A percentile compares a stretch with the other conserved stretches of the same genome.
These are phyloP conservation scores for Amniculicola lignicola DNA, from an alignment of 495 filamentous ascomycete genomes.

Conservation along the genomic window DNA sequence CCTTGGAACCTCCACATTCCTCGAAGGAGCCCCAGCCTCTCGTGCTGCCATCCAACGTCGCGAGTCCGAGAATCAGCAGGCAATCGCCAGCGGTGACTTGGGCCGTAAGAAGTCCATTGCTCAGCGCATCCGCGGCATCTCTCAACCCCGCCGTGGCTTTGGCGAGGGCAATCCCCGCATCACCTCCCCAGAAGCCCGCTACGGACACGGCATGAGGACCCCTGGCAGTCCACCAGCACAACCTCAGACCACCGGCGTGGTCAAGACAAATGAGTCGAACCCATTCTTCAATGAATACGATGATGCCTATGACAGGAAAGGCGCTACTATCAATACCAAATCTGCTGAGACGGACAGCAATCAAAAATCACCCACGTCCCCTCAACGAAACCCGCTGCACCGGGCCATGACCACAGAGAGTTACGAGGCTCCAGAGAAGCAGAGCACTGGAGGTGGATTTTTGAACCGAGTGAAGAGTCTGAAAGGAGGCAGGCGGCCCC, in stretches of 20 bases:
- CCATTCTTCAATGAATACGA: constrained; percentile 88
- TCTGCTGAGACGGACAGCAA: constrained; percentile 47
- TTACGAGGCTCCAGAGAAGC: constrained; percentile 42
- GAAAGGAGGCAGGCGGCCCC: constrained; percentile 54
- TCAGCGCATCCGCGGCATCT: constrained; percentile 52
- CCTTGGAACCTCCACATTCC: constrained; percentile 89
- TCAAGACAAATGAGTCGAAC: constrained; percentile 58
- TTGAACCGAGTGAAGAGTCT: constrained; percentile 84
- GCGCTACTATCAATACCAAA: constrained; percentile 58
- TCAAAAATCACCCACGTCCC: constrained; percentile 38
- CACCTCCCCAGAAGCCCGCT: constrained; percentile 37
- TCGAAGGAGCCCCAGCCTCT: constrained; percentile 90
- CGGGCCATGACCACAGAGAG: constrained; percentile 69
- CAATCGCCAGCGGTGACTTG: constrained; percentile 55
- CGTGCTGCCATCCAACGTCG: constrained; percentile 75
- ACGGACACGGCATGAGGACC: constrained; percentile 18
- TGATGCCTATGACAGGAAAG: constrained; percentile 68
- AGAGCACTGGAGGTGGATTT: constrained; percentile 59
- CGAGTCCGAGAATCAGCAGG: constrained; percentile 59
- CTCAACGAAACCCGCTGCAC: constrained; percentile 61
- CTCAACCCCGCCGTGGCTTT: constrained; percentile 36
- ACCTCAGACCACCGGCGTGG: constrained; percentile 39
- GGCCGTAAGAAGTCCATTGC: constrained; percentile 90
- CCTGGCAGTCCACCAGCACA: constrained; percentile 42
- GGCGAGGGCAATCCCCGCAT: constrained; percentile 27